Conservation (phyloP, 306 rosid genomes). For the Vachellia collinsii region DNA sequence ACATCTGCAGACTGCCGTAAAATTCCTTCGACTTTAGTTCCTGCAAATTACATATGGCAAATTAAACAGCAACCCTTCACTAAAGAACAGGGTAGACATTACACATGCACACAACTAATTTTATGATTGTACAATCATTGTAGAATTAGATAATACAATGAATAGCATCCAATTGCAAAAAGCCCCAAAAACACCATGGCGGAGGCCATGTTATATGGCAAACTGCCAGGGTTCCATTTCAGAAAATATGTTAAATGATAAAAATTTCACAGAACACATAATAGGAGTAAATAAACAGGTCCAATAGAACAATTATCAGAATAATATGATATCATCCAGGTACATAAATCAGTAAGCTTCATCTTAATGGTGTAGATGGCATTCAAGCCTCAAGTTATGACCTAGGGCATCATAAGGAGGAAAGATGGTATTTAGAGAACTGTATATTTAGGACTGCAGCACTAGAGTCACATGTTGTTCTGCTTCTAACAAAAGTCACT, state of each 20-base stretch:
- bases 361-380: too few species aligned
- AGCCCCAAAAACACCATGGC: not conserved
- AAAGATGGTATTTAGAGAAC: too few species aligned
- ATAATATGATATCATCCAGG: too few species aligned
- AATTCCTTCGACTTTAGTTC: conserved; percentile 89
- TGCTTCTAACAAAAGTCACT: too few species aligned
- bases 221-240: not conserved
- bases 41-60: conserved; percentile 44
- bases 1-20: conserved; percentile 97
- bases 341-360: not conserved
- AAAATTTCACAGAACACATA: not conserved
- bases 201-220: not conserved
- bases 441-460: too few species aligned
- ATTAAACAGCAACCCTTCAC: conserved; percentile 26
- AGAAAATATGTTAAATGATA: not conserved
- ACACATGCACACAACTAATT: not conserved
- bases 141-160: not conserved
- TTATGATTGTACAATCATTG: not conserved
- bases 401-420: too few species aligned
- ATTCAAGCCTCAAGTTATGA: too few species aligned
- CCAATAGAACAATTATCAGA: not conserved
- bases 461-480: too few species aligned
- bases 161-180: not conserved
- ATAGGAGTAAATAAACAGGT: not conserved
- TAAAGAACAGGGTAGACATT: conserved; percentile 8